Percentiles rank a stretch among this genome's conserved stretches.
Conservation (phyloP, 306 rosid species). For the Begonia peltatifolia region DNA sequence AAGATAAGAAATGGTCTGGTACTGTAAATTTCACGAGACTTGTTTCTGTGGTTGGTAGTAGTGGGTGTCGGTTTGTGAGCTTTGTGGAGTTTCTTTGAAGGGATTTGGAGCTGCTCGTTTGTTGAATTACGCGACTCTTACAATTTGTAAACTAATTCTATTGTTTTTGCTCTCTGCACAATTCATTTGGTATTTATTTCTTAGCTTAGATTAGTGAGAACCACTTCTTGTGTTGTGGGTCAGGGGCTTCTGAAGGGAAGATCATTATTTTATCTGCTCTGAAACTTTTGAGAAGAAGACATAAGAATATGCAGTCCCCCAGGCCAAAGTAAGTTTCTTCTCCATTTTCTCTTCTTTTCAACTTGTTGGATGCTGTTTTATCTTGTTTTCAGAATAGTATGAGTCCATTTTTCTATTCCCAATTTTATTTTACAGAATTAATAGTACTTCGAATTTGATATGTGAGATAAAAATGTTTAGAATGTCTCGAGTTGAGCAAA, state of each 20-base stretch:
- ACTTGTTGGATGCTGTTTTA: not conserved
- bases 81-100: constrained; percentile 77
- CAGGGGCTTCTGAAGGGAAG: constrained; percentile 23
- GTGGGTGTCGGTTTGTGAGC: constrained; percentile 63
- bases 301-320: constrained; percentile 56
- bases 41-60: constrained; percentile 61
- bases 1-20: no score
- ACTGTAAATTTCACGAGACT: not conserved
- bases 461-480: no score
- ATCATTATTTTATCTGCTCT: constrained; percentile 3
- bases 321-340: constrained; percentile 48
- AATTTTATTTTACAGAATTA: no score
- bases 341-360: not conserved
- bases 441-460: no score
- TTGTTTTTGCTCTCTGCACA: constrained; percentile 5
- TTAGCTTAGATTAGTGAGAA: constrained; percentile 10
- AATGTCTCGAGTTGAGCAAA: no score
- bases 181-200: constrained; percentile 1
- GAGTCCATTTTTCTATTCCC: no score
- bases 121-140: constrained; percentile 16
- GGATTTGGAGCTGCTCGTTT: constrained; percentile 56
- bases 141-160: constrained; percentile 1
- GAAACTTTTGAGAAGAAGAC: constrained; percentile 3
- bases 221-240: constrained; percentile 47
- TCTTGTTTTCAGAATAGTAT: no score